Evolutionary conservation across 2,329 filamentous ascomycete species (phyloP).

Genomic region (Alternaria incomplexa): DNA sequence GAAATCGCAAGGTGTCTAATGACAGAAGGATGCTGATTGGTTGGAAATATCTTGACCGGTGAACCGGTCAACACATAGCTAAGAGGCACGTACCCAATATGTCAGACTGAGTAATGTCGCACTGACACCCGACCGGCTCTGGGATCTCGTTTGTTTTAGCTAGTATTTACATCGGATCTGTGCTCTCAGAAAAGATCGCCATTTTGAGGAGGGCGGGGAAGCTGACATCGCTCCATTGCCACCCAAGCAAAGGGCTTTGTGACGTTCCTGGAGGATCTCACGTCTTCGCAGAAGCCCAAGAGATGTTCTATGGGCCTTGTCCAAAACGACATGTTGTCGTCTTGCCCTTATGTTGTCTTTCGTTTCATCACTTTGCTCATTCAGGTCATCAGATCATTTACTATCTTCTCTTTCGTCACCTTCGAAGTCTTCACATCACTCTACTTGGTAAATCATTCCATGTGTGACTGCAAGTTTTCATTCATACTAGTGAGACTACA

Average conservation of each 20-base stretch:
- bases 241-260: not conserved
- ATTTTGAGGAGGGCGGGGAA: not conserved
- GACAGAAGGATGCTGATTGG: conserved; percentile 14
- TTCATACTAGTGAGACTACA: not conserved
- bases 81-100: not conserved
- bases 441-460: not conserved
- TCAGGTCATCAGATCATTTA: not conserved
- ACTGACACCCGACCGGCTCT: not conserved
- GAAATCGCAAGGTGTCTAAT: conserved; percentile 9
- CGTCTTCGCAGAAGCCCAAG: not conserved
- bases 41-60: conserved; percentile 8
- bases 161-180: not conserved
- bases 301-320: not conserved
- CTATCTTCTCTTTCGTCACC: not conserved
- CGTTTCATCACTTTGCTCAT: not conserved
- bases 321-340: not conserved
- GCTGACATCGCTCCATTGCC: not conserved
- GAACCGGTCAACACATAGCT: not conserved
- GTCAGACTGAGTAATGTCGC: not conserved
- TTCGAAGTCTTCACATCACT: not conserved
- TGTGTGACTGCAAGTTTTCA: not conserved
- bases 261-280: not conserved
- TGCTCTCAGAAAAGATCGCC: not conserved
- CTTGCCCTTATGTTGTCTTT: not conserved
- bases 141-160: not conserved